Evolutionary conservation across 177 flowering plant genomes (phyloP).

Genomic region (Vitis hybrid): DNA sequence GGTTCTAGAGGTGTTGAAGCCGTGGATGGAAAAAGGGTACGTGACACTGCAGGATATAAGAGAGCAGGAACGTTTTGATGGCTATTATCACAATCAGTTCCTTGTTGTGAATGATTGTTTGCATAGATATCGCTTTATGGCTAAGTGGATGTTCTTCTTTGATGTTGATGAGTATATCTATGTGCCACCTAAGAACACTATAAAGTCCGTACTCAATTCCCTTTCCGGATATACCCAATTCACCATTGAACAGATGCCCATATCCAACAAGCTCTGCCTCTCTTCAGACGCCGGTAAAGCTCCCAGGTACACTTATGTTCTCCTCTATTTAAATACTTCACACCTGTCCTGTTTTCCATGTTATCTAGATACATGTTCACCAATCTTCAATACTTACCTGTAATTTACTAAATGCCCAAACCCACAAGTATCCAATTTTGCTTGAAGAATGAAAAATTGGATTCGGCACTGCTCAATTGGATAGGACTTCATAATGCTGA

Average conservation of each 20-base stretch:
- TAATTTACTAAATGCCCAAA: no score
- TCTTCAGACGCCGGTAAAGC: conserved; percentile 41
- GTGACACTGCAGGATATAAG: conserved; percentile 84
- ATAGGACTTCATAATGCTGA: no score
- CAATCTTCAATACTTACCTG: no score
- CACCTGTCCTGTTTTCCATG: no score
- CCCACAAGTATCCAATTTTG: no score
- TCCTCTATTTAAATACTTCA: neutral
- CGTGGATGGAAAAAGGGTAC: conserved; percentile 85
- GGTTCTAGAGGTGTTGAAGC: conserved; percentile 75
- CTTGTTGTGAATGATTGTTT: conserved; percentile 86
- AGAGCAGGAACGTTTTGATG: conserved; percentile 81
- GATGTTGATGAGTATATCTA: conserved; percentile 85
- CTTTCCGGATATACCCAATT: conserved; percentile 58
- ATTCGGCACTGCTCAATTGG: no score
- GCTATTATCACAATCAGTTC: conserved; percentile 92
- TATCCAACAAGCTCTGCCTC: conserved; percentile 70
- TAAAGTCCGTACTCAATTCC: conserved; percentile 50
- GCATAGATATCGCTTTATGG: conserved; percentile 65
- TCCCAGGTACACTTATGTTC: conserved; percentile 38
- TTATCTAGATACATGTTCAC: no score
- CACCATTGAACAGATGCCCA: conserved; percentile 84
- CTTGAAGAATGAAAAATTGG: no score
- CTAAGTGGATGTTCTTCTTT: conserved; percentile 94
- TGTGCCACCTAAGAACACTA: conserved; percentile 51